A percentile compares a stretch with the other conserved stretches of the same genome.
Conservation (phyloP, 345 rosid genomes). For the Salix arbutifolia region DNA sequence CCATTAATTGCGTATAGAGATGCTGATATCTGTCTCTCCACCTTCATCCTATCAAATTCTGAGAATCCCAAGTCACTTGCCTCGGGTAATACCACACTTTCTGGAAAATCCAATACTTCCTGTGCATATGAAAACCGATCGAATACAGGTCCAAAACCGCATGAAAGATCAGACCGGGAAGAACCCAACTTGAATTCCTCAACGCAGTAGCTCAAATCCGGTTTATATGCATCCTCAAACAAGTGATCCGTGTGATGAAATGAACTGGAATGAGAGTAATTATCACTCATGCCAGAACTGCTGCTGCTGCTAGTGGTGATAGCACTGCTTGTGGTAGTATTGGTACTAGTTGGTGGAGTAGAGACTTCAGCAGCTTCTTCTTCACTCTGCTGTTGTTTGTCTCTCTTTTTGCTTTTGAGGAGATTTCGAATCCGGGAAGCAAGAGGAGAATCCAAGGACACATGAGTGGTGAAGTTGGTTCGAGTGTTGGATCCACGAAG, state of each 20-base stretch:
- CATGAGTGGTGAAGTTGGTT: conserved; percentile 57
- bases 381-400: conserved; percentile 7
- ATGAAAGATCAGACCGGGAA: conserved; percentile 28
- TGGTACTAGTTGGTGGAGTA: conserved; percentile 12
- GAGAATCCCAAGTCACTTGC: conserved; percentile 32
- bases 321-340: not conserved
- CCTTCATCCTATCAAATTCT: conserved; percentile 63
- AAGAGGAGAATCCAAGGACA: conserved; percentile 53
- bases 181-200: conserved; percentile 28
- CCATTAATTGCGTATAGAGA: conserved; percentile 66
- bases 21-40: conserved; percentile 70
- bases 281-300: conserved; percentile 15
- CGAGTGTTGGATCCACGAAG: conserved; percentile 75
- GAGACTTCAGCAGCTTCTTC: conserved; percentile 7
- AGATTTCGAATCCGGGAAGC: conserved; percentile 59
- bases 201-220: conserved; percentile 49
- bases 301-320: conserved; percentile 11
- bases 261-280: conserved; percentile 4
- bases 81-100: conserved; percentile 14
- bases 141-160: conserved; percentile 28
- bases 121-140: conserved; percentile 46
- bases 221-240: conserved; percentile 51
- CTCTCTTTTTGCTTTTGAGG: conserved; percentile 44
- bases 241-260: conserved; percentile 23
- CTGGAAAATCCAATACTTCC: conserved; percentile 45